Conservation (phyloP, 2,329 filamentous ascomycete species). For the Zymoseptoria brevis region DNA sequence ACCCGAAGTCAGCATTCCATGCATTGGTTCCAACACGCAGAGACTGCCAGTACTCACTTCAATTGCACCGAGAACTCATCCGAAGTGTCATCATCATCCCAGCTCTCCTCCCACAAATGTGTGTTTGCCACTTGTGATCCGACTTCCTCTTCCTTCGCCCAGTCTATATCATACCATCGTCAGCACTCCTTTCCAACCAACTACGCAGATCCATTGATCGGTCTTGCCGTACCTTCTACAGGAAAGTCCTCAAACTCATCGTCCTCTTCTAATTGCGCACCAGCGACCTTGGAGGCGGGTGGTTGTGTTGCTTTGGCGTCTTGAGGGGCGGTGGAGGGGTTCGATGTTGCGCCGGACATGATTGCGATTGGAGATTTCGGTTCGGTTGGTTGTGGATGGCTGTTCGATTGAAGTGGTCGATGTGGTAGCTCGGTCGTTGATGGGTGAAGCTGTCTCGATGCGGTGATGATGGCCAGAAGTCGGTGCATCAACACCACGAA, state of each 20-base stretch:
- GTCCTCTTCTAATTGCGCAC: slow-evolving; percentile 76
- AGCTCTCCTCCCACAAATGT: slow-evolving; percentile 98
- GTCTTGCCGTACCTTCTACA: slow-evolving; percentile 62
- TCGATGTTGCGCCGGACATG: background rate
- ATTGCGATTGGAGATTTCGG: background rate
- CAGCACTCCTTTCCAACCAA: background rate
- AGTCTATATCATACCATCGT: slow-evolving; percentile 52
- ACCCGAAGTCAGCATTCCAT: background rate
- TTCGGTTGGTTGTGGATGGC: background rate
- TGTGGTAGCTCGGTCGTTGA: background rate
- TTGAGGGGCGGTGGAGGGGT: background rate
- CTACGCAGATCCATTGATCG: background rate
- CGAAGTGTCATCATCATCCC: slow-evolving; percentile 95
- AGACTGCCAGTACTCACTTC: slow-evolving; percentile 53
- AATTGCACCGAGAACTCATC: slow-evolving; percentile 95
- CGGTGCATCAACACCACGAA: background rate
- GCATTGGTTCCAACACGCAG: background rate
- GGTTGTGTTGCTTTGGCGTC: slow-evolving; percentile 47
- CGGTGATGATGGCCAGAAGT: background rate
- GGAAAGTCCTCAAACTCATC: slow-evolving; percentile 99
- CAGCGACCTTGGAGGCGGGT: slow-evolving; percentile 33
- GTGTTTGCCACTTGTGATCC: slow-evolving; percentile 52
- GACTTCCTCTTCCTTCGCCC: slow-evolving; percentile 80
- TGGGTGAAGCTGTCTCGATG: background rate
- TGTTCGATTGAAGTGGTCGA: background rate